Percentiles rank a stretch among this genome's conserved stretches.
Conservation (phyloP, 1,284 basidiomycete species). For the Volvariella volvacea region DNA sequence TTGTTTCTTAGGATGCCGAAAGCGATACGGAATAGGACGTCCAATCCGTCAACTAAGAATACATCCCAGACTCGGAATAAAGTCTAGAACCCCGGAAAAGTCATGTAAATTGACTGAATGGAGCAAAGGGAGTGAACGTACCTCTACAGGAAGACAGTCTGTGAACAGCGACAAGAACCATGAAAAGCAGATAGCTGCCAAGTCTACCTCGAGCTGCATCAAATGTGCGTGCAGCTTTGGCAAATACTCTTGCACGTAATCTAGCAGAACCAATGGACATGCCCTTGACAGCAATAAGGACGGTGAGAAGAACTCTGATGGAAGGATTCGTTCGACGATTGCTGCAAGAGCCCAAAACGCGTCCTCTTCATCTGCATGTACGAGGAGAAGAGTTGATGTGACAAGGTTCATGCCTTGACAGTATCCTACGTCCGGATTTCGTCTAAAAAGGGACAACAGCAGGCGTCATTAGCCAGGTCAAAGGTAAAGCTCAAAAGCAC, state of each 20-base stretch:
- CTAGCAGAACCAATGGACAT: conserved; percentile 86
- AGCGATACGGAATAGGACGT: conserved; percentile 88
- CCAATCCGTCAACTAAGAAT: conserved; percentile 91
- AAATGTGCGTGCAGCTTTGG: conserved; percentile 79
- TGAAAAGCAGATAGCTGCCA: conserved; percentile 93
- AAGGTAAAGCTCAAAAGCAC: conserved; percentile 22
- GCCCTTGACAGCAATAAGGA: conserved; percentile 85
- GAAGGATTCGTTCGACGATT: conserved; percentile 82
- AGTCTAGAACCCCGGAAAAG: conserved; percentile 41
- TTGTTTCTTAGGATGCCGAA: conserved; percentile 81
- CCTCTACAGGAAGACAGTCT: conserved; percentile 93
- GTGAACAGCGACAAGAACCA: conserved; percentile 98
- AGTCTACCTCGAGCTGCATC: conserved; percentile 76
- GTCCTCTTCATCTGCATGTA: conserved; percentile 91
- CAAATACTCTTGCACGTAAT: conserved; percentile 74
- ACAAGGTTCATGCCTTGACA: conserved; percentile 96
- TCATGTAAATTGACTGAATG: neutral
- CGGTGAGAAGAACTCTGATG: conserved; percentile 80
- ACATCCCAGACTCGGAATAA: conserved; percentile 92
- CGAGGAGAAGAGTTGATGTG: conserved; percentile 88
- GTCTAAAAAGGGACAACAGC: conserved; percentile 33
- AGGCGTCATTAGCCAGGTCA: neutral
- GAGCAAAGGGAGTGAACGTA: conserved; percentile 26
- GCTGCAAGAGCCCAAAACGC: conserved; percentile 95
- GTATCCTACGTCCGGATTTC: conserved; percentile 82